Base-by-base conservation (phyloP, 768 basidiomycete genomes). In the Termitomyces sp. region DNA sequence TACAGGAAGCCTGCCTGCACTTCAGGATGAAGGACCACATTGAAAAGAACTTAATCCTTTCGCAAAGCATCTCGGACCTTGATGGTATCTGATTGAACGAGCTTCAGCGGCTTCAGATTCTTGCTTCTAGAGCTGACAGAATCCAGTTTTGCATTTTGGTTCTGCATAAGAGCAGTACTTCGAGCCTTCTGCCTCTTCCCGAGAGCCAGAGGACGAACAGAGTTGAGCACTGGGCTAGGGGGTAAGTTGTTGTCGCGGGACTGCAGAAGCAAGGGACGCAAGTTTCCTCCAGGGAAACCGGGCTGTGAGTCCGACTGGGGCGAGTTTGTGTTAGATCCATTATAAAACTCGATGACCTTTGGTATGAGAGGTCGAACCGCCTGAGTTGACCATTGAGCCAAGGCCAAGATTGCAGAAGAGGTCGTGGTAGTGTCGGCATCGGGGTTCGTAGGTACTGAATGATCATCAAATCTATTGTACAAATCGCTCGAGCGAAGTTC, bases 211-310 rank as follows among this genome's bases (percentile, higher is more conserved):
- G 85, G 86, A 56, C 80, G 83, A 51, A 79, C 83, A 13, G 70
- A 69, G 40, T 63, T 63, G 35, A 56, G 52, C 44, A 54, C 57
- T 40, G 61, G 50, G 57, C 62, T 64, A 32, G 68, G 61, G 8
- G 66, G 49, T n/a, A 65, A 66, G 59, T 80, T 81, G 30, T 71
- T 67, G 67, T 79, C 78, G 64, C 82, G 82, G 63, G 86, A 82
- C 71, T 83, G 79, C 66, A 89, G 75, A 57, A 89, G 82, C 23
- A 88, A 80, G 59, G 79, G 79, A 60, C 86, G 86, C 61, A 88
- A 75, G 56, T 82, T 82, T 38, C 74, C 74, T 38, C 73, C 71
- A 23, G 79, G 77, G 51, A 77, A 73, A 56, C 70, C 73, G 59
- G 71, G 57, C 64, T 78, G 80, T 52, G 65, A 60, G 61, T 64